Conservation (phyloP, 148 eudicot genomes). For the Talinum fruticosum region DNA sequence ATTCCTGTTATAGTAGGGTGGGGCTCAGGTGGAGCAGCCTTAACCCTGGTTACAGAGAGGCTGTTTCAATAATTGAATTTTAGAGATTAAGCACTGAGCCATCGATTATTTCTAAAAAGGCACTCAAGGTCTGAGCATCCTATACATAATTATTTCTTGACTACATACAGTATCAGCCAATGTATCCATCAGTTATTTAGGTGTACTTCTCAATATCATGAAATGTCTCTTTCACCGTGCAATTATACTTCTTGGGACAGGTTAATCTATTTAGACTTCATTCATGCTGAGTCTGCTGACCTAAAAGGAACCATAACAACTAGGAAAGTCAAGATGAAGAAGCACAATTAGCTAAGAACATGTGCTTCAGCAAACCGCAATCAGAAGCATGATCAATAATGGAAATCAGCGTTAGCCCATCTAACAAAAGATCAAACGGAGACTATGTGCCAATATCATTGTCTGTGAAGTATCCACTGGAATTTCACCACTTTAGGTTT, state of each 20-base stretch:
- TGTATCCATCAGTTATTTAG: background rate
- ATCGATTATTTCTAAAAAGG: background rate
- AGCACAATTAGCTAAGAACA: background rate
- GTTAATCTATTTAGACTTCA: background rate
- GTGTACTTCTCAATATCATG: background rate
- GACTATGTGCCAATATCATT: background rate
- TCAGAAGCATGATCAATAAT: background rate
- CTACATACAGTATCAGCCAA: background rate
- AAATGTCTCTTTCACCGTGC: background rate
- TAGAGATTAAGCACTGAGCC: background rate
- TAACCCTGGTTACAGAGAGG: too few species aligned
- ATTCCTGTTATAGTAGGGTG: too few species aligned
- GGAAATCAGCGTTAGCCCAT: background rate
- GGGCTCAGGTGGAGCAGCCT: too few species aligned
- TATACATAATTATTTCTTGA: background rate
- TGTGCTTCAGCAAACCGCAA: background rate
- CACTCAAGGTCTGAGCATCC: background rate
- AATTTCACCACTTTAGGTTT: background rate
- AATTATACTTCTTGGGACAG: background rate
- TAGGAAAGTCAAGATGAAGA: background rate
- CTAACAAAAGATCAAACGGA: background rate
- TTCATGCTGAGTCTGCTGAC: background rate
- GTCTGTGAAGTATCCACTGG: background rate
- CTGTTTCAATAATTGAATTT: background rate
- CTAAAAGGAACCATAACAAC: background rate